Evolutionary conservation across 2,329 filamentous ascomycete genomes (phyloP).

Genomic region (Epichloe baconii): DNA sequence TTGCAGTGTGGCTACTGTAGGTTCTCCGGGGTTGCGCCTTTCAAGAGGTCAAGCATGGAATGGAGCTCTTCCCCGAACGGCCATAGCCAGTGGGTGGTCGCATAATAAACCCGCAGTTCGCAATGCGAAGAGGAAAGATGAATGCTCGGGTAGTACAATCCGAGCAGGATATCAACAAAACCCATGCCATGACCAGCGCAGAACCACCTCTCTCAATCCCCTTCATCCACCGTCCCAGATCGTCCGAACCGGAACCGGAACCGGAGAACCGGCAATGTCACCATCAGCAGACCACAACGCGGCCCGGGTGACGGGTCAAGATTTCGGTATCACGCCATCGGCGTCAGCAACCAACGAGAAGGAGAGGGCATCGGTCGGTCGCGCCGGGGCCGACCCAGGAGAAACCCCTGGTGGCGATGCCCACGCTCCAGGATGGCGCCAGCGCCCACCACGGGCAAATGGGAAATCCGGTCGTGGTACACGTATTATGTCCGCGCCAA

Average conservation of each 20-base stretch:
- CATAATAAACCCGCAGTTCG: too few relatives aligned
- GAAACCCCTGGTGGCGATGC: neutral
- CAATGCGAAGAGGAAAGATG: too few relatives aligned
- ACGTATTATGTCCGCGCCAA: slow-evolving; percentile 55
- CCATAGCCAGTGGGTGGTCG: too few relatives aligned
- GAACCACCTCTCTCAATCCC: neutral
- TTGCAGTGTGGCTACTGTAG: too few relatives aligned
- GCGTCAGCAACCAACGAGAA: neutral
- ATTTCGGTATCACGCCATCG: neutral
- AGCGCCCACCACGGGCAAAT: slow-evolving; percentile 10
- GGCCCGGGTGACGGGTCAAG: neutral
- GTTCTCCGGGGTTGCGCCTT: too few relatives aligned
- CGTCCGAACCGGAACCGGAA: neutral
- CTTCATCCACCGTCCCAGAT: neutral
- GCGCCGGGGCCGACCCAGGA: neutral
- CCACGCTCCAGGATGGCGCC: slow-evolving; percentile 1
- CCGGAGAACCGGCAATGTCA: neutral
- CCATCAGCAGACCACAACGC: neutral
- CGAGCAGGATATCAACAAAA: too few relatives aligned
- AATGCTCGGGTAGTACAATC: too few relatives aligned
- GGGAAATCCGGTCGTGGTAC: slow-evolving; percentile 17
- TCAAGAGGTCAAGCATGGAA: too few relatives aligned
- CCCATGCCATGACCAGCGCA: neutral
- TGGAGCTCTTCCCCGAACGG: too few relatives aligned
- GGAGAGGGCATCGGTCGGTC: neutral